Conservation (phyloP, 164 flowering plant species). For the Warburgia ugandensis region DNA sequence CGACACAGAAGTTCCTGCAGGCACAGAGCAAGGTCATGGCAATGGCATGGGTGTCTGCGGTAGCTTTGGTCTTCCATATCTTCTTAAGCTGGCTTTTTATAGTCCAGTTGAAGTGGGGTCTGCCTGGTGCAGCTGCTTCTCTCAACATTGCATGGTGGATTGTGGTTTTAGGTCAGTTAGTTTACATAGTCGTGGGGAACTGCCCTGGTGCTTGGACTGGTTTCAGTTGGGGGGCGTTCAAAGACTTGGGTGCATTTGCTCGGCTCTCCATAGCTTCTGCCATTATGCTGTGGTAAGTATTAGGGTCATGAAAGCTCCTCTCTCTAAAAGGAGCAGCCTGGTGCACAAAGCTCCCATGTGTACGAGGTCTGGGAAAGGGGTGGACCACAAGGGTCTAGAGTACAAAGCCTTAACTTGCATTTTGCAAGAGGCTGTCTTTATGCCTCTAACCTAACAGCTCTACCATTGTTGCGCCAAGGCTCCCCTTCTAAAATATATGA, state of each 20-base stretch:
- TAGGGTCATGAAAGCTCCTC: no score
- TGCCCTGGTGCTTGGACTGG: conserved; percentile 50
- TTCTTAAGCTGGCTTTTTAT: conserved; percentile 42
- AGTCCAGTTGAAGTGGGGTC: conserved; percentile 28
- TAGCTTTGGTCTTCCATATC: conserved; percentile 28
- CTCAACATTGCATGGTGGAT: conserved; percentile 55
- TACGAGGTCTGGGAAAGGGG: no score
- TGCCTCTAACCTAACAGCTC: no score
- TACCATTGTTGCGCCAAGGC: no score
- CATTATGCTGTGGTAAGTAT: conserved; percentile 53
- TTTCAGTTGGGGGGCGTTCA: conserved; percentile 44
- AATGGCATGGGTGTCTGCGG: conserved; percentile 34
- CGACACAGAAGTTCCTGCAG: conserved; percentile 40
- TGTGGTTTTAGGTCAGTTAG: conserved; percentile 30
- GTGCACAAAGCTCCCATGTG: no score
- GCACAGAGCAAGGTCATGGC: conserved; percentile 37
- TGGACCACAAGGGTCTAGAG: no score
- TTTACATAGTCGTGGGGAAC: conserved; percentile 30
- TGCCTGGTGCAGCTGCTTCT: conserved; percentile 37
- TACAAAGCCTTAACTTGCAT: no score
- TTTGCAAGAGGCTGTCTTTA: no score
- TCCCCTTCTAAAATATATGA: no score
- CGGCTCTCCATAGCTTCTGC: conserved; percentile 57
- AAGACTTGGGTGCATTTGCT: conserved; percentile 42
- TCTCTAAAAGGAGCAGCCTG: no score